Evolutionary conservation across 2,329 filamentous ascomycete species (phyloP).

Genomic region (Aspergillus luchuensis): DNA sequence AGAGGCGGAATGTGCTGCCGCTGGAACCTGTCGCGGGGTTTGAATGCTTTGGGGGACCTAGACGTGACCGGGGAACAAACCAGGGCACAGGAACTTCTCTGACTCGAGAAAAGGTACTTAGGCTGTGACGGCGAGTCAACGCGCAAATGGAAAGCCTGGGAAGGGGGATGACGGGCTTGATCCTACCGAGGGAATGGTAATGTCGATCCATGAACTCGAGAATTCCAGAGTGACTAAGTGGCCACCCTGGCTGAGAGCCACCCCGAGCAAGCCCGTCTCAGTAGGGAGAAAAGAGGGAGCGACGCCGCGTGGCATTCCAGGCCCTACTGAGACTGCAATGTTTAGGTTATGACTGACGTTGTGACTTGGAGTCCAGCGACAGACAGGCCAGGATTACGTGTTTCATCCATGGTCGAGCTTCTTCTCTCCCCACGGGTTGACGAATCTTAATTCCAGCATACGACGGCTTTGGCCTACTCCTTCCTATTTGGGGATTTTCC

Average conservation of each 20-base stretch:
- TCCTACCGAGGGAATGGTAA: background rate
- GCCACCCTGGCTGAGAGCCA: constrained; percentile 1
- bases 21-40: background rate
- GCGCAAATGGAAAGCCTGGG: background rate
- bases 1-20: background rate
- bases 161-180: background rate
- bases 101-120: background rate
- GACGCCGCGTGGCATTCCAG: constrained; percentile 3
- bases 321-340: background rate
- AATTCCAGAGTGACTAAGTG: background rate
- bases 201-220: constrained; percentile 5
- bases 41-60: background rate
- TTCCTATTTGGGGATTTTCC: background rate
- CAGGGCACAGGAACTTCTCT: background rate
- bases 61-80: background rate
- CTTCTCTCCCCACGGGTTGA: constrained; percentile 2
- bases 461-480: background rate
- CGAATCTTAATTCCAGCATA: background rate
- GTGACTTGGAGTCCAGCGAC: background rate
- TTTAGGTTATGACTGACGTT: constrained; percentile 6
- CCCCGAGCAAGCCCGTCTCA: background rate
- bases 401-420: background rate
- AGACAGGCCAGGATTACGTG: background rate
- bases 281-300: background rate
- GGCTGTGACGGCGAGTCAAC: background rate